Evolutionary conservation across 768 basidiomycete species (phyloP).

Genomic region (Gyrodon lividus): DNA sequence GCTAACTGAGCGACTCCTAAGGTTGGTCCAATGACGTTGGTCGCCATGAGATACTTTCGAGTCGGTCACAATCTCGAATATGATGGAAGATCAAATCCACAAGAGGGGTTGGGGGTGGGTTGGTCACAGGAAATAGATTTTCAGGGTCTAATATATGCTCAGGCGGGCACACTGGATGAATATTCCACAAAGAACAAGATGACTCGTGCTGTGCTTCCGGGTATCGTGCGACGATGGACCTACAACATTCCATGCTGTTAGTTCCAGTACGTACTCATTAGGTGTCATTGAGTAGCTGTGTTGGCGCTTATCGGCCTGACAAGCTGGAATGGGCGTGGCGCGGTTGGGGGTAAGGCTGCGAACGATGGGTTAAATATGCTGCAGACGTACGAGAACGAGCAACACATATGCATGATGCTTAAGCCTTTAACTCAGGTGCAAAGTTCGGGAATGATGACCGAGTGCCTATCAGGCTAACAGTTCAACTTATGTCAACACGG

Average conservation of each 20-base stretch:
- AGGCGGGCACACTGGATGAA: neutral
- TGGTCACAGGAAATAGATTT: neutral
- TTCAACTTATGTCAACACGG: too few species aligned
- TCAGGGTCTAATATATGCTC: slow-evolving; percentile 8
- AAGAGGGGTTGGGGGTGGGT: neutral
- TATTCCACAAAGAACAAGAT: neutral
- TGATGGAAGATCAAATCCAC: neutral
- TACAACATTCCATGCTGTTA: slow-evolving; percentile 7
- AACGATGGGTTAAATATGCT: too few species aligned
- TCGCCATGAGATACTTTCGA: slow-evolving; percentile 16
- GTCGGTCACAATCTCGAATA: neutral
- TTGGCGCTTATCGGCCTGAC: neutral
- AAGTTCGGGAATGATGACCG: too few species aligned
- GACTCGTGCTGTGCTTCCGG: neutral
- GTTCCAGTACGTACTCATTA: neutral
- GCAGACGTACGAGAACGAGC: too few species aligned
- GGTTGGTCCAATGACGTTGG: slow-evolving; percentile 12
- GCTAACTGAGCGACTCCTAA: slow-evolving; percentile 40
- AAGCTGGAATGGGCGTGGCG: neutral
- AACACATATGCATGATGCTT: too few species aligned
- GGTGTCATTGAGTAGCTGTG: neutral
- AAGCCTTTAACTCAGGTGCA: too few species aligned
- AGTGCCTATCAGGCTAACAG: too few species aligned
- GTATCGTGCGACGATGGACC: slow-evolving; percentile 4
- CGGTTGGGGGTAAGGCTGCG: too few species aligned